Conservation (phyloP, 1,284 basidiomycete genomes). For the Ganoderma lucidum region DNA sequence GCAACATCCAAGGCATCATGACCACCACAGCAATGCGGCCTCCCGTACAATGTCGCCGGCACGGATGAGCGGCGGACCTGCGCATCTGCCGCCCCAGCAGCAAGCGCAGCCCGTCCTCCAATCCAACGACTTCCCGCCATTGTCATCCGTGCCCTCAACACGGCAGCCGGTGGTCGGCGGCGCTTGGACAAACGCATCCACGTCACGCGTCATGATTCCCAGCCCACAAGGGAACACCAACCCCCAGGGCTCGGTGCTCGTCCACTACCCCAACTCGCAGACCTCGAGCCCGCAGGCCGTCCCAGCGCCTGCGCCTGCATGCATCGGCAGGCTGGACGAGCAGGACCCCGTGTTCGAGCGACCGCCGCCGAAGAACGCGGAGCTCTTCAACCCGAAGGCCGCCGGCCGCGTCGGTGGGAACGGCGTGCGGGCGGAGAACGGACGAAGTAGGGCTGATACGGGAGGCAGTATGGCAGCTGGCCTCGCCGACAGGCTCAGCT, state of each 20-base stretch:
- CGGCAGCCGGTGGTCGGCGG: conserved; percentile 58
- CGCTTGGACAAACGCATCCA: conserved; percentile 73
- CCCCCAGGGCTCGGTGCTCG: conserved; percentile 42
- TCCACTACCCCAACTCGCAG: conserved; percentile 47
- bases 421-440: conserved; percentile 17
- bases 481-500: conserved; percentile 32
- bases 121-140: conserved; percentile 76
- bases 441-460: conserved; percentile 16
- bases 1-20: conserved; percentile 53
- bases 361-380: conserved; percentile 56
- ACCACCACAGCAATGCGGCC: conserved; percentile 47
- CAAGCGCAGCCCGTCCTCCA: conserved; percentile 56
- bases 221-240: conserved; percentile 36
- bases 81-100: conserved; percentile 35
- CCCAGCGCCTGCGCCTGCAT: conserved; percentile 28
- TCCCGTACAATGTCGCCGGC: conserved; percentile 53
- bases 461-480: conserved; percentile 9
- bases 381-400: conserved; percentile 63
- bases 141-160: conserved; percentile 60
- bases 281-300: conserved; percentile 29
- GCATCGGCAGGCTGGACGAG: conserved; percentile 53
- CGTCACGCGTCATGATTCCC: conserved; percentile 59
- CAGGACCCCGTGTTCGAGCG: conserved; percentile 58
- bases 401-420: conserved; percentile 14
- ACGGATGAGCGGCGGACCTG: conserved; percentile 42